Base-by-base conservation (phyloP, 2,329 filamentous ascomycete genomes). In the Colletotrichum eremochloae region DNA sequence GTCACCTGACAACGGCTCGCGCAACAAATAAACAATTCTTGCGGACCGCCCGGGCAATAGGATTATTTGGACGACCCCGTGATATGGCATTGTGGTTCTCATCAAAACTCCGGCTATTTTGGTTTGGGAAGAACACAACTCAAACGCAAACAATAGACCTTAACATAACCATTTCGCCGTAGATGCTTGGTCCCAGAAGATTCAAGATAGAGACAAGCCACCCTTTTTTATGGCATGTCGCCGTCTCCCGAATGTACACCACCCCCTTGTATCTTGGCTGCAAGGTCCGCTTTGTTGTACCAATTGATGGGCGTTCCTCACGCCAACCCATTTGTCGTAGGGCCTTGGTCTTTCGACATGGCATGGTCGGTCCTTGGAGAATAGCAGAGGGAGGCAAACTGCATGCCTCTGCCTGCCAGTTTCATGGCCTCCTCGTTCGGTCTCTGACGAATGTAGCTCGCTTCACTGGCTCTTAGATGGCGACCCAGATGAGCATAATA, bases 401-500 rank as follows among this genome's bases (percentile, higher is more conserved):
- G 50, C 38, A 56, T 33, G 20, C 38, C 24, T 56, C 50, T 14
- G 40, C 38, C 44, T 5, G 38, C 62, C 31, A 29, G 53, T 31
- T 14, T 56, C 14, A 40, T 46, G 50, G 52, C 31, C 76, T 73
- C 31, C 72, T 76, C 65, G 78, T 75, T 68, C 60, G 64, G 48
- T 75, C 72, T 20, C 36, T 44, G 24, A n/a, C 46, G 15, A 33
- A 44, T 40, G 31, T 29, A 40, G 11, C 63, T 46, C 40, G 63
- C 52, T 33, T 15, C 24, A 55, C 20, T 52, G 29, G 20, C 29
- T 36, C 33, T 50, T 72, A 92, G 77, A 93, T 86, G 61, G 89
- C 91, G 76, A 96, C 90, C 94, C 94, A 96, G 80, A 95, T 93
- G 77, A 93, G 85, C 84, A 90, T 92, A 78, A 93, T 86, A 68